Evolutionary conservation across 2,329 filamentous ascomycete species (phyloP), one percentile per base, ranked within the genome.

Genomic region (Setomelanomma holmii): DNA sequence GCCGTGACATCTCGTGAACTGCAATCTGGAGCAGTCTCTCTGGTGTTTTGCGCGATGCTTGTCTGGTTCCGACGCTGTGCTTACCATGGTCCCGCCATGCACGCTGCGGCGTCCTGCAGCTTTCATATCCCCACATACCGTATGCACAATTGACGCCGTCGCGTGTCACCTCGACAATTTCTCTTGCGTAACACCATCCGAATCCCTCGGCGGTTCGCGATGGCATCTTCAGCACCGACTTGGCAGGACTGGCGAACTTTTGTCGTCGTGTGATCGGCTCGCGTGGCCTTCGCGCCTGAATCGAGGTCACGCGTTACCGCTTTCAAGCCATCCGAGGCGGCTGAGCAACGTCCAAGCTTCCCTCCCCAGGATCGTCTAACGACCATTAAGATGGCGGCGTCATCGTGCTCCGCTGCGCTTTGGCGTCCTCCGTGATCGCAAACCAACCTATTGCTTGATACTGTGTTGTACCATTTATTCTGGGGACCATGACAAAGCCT

Each of bases 261-360:
- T 23, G 38, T 38, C 30, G 58, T 63, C 63, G 60, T 46, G 60
- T 67, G 63, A 67, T 59, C 50, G 40, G 38, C 43, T 45, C 50
- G 45, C 53, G 51, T 40, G 52, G 43, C 45, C 34, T 46, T 48
- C 19, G 21, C 40, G 40, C 51, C 51, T 49, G 47, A 49, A 45
- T 58, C 61, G 58, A 68, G 66, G 62, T 69, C 66, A 67, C 63
- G 63, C 64, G 63, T 61, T 55, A 51, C 52, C 57, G 39, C 57
- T 27, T 46, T 55, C 46, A 61, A 60, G 63, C 60, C 60, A 58
- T 56, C 54, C 59, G 42, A 30, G 17, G 45, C 56, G 51, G 59
- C 56, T 48, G 16, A 41, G 24, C 40, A 34, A 44, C 33, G 63
- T 63, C 60, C 59, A 53, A 60, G 62, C 60, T 53, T 51, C 51